These are phyloP conservation scores for Camelina neglecta DNA, from an alignment of 345 rosid genomes.

Conservation along the genomic window DNA sequence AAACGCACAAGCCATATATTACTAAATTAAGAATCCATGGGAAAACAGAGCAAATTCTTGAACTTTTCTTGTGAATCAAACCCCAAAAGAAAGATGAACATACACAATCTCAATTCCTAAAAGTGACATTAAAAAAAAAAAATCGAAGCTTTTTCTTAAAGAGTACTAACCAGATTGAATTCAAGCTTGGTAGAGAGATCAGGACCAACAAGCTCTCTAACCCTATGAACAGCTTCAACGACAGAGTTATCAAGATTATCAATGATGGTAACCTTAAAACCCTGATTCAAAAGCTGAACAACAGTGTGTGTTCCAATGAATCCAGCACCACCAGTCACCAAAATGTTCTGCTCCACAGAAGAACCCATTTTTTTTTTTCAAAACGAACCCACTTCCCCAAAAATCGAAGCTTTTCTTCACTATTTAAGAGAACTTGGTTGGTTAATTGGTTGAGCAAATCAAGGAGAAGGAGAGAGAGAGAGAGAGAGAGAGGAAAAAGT, in stretches of 20 bases:
- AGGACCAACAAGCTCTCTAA: slow-evolving; percentile 78
- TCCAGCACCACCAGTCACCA: slow-evolving; percentile 98
- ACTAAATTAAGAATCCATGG: not conserved
- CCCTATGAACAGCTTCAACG: slow-evolving; percentile 78
- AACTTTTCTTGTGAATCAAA: not conserved
- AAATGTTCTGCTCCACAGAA: slow-evolving; percentile 56
- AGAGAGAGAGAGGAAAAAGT: not conserved
- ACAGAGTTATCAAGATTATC: slow-evolving; percentile 90
- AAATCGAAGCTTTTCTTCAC: slow-evolving; percentile 21
- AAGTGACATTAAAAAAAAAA: not conserved
- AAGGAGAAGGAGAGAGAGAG: slow-evolving; percentile 21
- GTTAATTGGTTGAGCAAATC: slow-evolving; percentile 42
- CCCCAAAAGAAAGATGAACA: not conserved
- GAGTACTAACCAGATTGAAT: slow-evolving; percentile 65
- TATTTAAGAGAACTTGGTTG: not conserved
- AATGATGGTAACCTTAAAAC: slow-evolving; percentile 77
- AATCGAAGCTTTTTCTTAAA: not conserved
- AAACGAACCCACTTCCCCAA: slow-evolving; percentile 25
- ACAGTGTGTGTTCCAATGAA: slow-evolving; percentile 93
- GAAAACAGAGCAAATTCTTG: not conserved
- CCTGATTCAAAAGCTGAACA: slow-evolving; percentile 79
- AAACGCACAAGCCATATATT: not conserved
- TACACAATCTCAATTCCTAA: not conserved
- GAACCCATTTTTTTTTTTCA: slow-evolving; percentile 41
- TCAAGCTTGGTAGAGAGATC: slow-evolving; percentile 72